Percentiles rank a stretch among this genome's conserved stretches.
Conservation (phyloP, 169 alveolate species). For the Toxoplasma gondii region DNA sequence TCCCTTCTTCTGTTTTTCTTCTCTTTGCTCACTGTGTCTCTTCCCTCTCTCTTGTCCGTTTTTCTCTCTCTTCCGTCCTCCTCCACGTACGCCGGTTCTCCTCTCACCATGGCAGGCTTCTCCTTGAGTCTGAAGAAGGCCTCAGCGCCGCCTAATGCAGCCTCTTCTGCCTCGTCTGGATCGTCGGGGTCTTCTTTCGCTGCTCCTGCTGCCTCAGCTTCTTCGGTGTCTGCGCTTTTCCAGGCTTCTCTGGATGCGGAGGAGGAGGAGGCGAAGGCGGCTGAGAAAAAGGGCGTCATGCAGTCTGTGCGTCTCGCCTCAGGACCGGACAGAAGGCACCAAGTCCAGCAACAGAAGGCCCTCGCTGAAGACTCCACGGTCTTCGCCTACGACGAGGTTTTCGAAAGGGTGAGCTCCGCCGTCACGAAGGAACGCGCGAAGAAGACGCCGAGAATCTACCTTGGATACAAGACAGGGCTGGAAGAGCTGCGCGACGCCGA, state of each 20-base stretch:
- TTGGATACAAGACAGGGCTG: conserved; percentile 4
- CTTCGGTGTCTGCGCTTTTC: not conserved
- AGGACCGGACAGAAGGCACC: not conserved
- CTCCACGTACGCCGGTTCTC: not conserved
- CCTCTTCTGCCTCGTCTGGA: not conserved
- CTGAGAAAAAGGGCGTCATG: conserved; percentile 13
- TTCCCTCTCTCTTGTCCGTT: not conserved
- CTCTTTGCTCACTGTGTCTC: conserved; percentile 4
- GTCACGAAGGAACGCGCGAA: conserved; percentile 24
- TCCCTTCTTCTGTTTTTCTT: not conserved
- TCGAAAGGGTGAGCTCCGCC: conserved; percentile 39
- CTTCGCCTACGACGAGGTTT: conserved; percentile 54
- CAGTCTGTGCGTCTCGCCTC: conserved; percentile 31
- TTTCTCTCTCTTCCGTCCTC: not conserved
- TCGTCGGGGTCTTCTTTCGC: not conserved
- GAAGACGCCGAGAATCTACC: not conserved
- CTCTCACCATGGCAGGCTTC: not conserved
- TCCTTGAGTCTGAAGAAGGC: not conserved
- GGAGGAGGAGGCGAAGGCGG: not conserved
- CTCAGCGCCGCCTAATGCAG: not conserved
- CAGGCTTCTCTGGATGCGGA: conserved; percentile 21
- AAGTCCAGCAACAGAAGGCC: conserved; percentile 13
- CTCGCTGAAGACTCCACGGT: conserved; percentile 49
- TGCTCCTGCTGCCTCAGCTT: not conserved
- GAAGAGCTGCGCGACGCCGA: not conserved